Conservation (phyloP, 2,329 filamentous ascomycete species). For the Cryphonectria nitschkei region DNA sequence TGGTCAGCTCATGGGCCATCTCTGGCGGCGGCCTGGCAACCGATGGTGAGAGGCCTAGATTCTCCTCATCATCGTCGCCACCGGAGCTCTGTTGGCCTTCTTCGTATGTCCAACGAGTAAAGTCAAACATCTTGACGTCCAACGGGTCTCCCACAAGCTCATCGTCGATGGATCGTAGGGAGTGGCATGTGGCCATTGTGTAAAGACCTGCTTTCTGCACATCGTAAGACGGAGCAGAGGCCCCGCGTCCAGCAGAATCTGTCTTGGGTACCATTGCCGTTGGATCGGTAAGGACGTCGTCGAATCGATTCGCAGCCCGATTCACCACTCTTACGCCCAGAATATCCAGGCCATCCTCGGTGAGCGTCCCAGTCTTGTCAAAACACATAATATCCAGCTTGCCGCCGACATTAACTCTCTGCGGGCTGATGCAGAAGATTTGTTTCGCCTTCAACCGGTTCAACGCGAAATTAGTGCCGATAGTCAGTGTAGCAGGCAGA, state of each 20-base stretch:
- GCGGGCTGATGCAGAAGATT: conserved; percentile 97
- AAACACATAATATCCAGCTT: conserved; percentile 97
- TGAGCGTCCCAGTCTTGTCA: conserved; percentile 98
- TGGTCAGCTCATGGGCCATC: conserved; percentile 54
- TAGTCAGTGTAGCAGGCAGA: conserved; percentile 90
- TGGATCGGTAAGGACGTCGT: conserved; percentile 72
- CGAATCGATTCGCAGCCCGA: conserved; percentile 65
- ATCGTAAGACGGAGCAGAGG: conserved; percentile 37
- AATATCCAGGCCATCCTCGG: conserved; percentile 93
- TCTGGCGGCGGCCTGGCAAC: conserved; percentile 77
- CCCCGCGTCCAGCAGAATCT: conserved; percentile 34
- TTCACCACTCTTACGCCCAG: conserved; percentile 83
- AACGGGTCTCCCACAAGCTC: conserved; percentile 92
- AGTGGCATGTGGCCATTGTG: conserved; percentile 97
- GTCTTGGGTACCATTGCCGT: conserved; percentile 57
- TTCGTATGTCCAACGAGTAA: conserved; percentile 89
- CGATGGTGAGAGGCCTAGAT: conserved; percentile 78
- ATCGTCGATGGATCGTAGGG: conserved; percentile 81
- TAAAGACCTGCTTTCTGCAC: conserved; percentile 69
- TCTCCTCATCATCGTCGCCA: conserved; percentile 73
- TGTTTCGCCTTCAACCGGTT: conserved; percentile 82
- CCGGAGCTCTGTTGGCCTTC: conserved; percentile 75
- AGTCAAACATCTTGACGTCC: conserved; percentile 98
- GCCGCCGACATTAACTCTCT: conserved; percentile 93
- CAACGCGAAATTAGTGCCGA: conserved; percentile 94